These are phyloP conservation scores for Rhodotorula sp. DNA, from an alignment of 1,284 basidiomycete genomes.

Conservation along the genomic window DNA sequence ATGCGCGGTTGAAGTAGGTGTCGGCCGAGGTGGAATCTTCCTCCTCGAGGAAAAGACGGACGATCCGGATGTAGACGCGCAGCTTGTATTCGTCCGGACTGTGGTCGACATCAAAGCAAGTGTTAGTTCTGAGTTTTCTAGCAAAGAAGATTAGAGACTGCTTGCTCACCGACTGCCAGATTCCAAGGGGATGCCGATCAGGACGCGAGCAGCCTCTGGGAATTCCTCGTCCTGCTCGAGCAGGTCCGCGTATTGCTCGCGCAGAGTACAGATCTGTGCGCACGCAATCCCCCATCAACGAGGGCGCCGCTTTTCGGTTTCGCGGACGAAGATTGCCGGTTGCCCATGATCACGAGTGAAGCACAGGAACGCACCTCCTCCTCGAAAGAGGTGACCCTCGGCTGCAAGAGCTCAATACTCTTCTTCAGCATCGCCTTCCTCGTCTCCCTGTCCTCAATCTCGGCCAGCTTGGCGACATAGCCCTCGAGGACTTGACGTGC, in stretches of 20 bases:
- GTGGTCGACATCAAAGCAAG: background rate
- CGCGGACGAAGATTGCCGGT: too few relatives aligned
- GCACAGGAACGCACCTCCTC: conserved; percentile 69
- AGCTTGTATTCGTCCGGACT: conserved; percentile 74
- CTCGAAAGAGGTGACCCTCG: conserved; percentile 80
- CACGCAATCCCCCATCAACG: too few relatives aligned
- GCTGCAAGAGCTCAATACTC: conserved; percentile 68
- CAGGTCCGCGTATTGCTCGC: conserved; percentile 81
- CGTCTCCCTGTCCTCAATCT: conserved; percentile 59
- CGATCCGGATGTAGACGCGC: conserved; percentile 86
- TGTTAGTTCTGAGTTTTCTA: background rate
- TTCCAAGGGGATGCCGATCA: conserved; percentile 87
- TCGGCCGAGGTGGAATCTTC: conserved; percentile 92
- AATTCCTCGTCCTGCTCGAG: conserved; percentile 90
- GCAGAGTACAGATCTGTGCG: conserved; percentile 66
- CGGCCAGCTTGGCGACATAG: conserved; percentile 66
- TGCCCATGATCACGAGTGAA: too few relatives aligned
- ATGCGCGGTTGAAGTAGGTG: conserved; percentile 94
- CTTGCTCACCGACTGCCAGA: conserved; percentile 72
- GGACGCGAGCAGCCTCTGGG: conserved; percentile 81
- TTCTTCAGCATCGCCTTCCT: conserved; percentile 70
- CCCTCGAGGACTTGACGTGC: conserved; percentile 79
- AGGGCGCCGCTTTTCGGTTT: too few relatives aligned
- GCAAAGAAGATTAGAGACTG: background rate
- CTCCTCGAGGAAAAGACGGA: conserved; percentile 90